Base-by-base conservation (phyloP, 768 basidiomycete species). In the Strobilomyces dryophilus region DNA sequence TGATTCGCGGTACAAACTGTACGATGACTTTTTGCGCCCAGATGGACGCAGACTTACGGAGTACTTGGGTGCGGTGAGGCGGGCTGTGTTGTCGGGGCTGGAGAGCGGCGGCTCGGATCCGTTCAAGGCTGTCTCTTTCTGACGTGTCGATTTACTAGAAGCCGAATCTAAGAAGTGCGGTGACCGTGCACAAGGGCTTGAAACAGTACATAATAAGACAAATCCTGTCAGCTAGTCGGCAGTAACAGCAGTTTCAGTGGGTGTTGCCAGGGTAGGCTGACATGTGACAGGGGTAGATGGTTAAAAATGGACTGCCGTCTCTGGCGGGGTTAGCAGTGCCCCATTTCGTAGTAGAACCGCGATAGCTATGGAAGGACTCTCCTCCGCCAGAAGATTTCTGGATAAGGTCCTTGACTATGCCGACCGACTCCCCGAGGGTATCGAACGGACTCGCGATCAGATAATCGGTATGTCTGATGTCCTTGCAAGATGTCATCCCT, bases 1-100 rank as follows among this genome's bases (percentile, higher is more conserved):
- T 0, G 92, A 94, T 66, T 91, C 92, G 54, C 80, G 89, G 41
- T 89, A 90, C 70, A 82, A 82, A 60, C 70, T 97, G 14, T 93
- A 94, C 62, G 83, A 89, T 58, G 92, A 92, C 67, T 97, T 95
- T 69, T 74, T 87, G 24, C 67, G 60, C 6, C 75, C 79, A 43
- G 78, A 80, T 27, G 83, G 83, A 8, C 75, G 81, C 37, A 72
- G 79, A 53, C 67, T 97, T 41, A 78, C 76, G 8, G 85, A 86
- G 52, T 95, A 97, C 66, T 71, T 97, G 32, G 78, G 77, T 1
- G 82, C 82, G 8, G 83, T 98, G 17, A 73, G 87, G 44, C 79
- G 81, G 56, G 88, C 87, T 2, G 75, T 89, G 20, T 63, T 97
- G 60, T 84, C 78, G 15, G 83, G 85, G 2, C 57, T 95, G 61